Percentiles rank a stretch among this genome's conserved stretches.
Conservation (phyloP, 2,329 filamentous ascomycete species). For the Colletotrichum karsti region DNA sequence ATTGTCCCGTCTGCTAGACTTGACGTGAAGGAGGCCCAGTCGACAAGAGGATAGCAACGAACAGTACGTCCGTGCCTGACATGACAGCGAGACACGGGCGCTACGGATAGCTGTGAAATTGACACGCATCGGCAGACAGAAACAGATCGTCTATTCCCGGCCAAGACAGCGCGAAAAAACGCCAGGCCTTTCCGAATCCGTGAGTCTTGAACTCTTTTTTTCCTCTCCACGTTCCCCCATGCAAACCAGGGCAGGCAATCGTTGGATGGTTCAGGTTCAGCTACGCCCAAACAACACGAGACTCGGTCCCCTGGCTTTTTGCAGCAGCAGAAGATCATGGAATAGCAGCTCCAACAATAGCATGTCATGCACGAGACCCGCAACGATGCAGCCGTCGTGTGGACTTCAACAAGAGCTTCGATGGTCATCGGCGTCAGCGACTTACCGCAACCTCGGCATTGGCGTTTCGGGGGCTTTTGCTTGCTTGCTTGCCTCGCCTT, state of each 20-base stretch:
- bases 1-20: neutral
- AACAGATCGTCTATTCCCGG: constrained; percentile 25
- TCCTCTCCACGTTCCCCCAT: constrained; percentile 5
- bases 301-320: neutral
- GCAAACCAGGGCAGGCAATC: neutral
- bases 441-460: neutral
- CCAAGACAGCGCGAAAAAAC: constrained; percentile 16
- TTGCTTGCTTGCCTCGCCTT: neutral
- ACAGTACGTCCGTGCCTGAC: constrained; percentile 30
- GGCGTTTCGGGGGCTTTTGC: neutral
- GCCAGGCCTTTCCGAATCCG: constrained; percentile 14
- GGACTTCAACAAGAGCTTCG: neutral
- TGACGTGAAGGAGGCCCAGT: constrained; percentile 8
- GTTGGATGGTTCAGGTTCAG: neutral
- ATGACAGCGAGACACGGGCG: constrained; percentile 29
- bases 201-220: constrained; percentile 23
- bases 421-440: constrained; percentile 1
- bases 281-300: neutral
- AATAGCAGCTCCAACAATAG: neutral
- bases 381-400: neutral
- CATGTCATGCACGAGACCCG: neutral
- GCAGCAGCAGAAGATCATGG: neutral
- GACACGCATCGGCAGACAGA: constrained; percentile 22
- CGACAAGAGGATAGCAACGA: constrained; percentile 7
- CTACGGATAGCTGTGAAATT: constrained; percentile 21